These are phyloP conservation scores for Xylaria sp. DNA, from an alignment of 2,329 filamentous ascomycete genomes.

Conservation along the genomic window DNA sequence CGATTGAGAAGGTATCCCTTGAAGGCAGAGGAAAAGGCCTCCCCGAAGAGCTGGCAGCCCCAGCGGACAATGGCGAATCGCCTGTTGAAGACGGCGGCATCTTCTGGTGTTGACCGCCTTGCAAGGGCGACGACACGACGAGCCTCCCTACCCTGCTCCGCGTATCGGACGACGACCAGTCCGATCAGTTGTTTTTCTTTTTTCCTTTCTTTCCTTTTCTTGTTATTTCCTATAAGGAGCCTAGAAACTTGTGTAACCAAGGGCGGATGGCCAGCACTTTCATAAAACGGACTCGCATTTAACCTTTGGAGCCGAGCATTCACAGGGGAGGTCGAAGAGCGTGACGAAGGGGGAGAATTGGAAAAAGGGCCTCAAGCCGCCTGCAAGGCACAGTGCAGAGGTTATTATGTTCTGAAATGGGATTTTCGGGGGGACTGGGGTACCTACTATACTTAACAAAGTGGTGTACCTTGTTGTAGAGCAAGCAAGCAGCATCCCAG, in stretches of 20 bases:
- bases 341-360: slow-evolving; percentile 44
- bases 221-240: slow-evolving; percentile 3
- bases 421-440: slow-evolving; percentile 39
- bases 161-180: slow-evolving; percentile 37
- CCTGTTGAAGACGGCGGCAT: slow-evolving; percentile 67
- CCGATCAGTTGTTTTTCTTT: slow-evolving; percentile 16
- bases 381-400: slow-evolving; percentile 49
- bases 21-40: slow-evolving; percentile 59
- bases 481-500: slow-evolving; percentile 9
- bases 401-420: slow-evolving; percentile 48
- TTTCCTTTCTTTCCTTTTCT: too few relatives aligned
- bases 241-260: slow-evolving; percentile 43
- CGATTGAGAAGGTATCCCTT: slow-evolving; percentile 61
- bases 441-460: slow-evolving; percentile 16
- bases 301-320: slow-evolving; percentile 41
- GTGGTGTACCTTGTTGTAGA: slow-evolving; percentile 1
- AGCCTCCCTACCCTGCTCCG: slow-evolving; percentile 39
- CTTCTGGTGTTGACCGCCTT: slow-evolving; percentile 51
- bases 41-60: slow-evolving; percentile 52
- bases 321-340: slow-evolving; percentile 31
- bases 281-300: slow-evolving; percentile 45
- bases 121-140: slow-evolving; percentile 64
- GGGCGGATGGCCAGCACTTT: slow-evolving; percentile 40
- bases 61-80: slow-evolving; percentile 62
- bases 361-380: slow-evolving; percentile 38